Evolutionary conservation across 2,329 filamentous ascomycete genomes (phyloP).

Genomic region (Metarhizium brunneum): DNA sequence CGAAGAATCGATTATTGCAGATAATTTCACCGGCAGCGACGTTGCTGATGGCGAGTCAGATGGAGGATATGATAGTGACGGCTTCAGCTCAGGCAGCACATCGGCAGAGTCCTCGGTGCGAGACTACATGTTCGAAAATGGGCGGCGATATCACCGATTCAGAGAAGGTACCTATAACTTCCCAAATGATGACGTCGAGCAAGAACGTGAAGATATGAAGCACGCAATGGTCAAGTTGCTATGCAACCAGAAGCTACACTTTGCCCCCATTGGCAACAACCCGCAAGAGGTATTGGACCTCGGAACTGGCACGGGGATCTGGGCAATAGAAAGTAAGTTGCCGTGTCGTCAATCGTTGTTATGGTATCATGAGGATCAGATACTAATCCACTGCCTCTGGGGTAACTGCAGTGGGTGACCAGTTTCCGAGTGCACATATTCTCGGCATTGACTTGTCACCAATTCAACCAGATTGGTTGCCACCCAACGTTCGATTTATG

Average conservation of each 20-base stretch:
- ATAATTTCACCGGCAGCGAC: slow-evolving; percentile 17
- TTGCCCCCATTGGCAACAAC: slow-evolving; percentile 38
- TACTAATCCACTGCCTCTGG: not conserved
- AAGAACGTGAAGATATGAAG: slow-evolving; percentile 49
- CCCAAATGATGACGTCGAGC: slow-evolving; percentile 51
- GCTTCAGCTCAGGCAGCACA: slow-evolving; percentile 25
- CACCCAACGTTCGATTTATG: slow-evolving; percentile 45
- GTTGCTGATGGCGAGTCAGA: slow-evolving; percentile 18
- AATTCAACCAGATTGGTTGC: slow-evolving; percentile 41
- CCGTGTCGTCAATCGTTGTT: not conserved
- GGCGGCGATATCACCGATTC: slow-evolving; percentile 48
- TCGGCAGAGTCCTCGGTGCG: slow-evolving; percentile 31
- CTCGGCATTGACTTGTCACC: slow-evolving; percentile 37
- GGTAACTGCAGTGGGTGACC: slow-evolving; percentile 32
- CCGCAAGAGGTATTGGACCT: slow-evolving; percentile 46
- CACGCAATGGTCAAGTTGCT: slow-evolving; percentile 42
- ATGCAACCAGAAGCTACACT: slow-evolving; percentile 38
- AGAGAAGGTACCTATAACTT: slow-evolving; percentile 47
- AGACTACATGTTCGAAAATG: slow-evolving; percentile 47
- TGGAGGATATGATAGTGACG: slow-evolving; percentile 29
- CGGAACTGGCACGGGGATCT: slow-evolving; percentile 49
- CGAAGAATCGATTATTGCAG: slow-evolving; percentile 26
- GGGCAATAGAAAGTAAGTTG: slow-evolving; percentile 44
- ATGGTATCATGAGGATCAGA: not conserved
- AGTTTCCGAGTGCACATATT: slow-evolving; percentile 32